Percentiles rank a stretch among this genome's conserved stretches.
Evolutionary conservation across 2,329 filamentous ascomycete genomes (phyloP).

Genomic region (Alternaria tenuissima): DNA sequence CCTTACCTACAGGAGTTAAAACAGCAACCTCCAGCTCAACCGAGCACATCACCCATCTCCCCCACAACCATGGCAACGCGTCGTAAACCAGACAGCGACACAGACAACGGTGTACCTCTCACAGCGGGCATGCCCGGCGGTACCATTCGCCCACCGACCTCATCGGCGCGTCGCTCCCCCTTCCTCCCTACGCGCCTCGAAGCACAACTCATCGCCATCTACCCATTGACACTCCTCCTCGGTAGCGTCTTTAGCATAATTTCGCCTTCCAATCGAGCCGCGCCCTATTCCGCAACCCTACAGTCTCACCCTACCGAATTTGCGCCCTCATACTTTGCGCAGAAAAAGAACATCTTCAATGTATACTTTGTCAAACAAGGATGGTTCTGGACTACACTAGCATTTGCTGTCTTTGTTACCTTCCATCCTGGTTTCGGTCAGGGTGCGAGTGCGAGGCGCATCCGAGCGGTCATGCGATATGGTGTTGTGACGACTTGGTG

Average conservation of each 20-base stretch:
- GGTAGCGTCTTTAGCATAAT: conserved; percentile 83
- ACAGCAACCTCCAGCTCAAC: conserved; percentile 1
- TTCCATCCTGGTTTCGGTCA: conserved; percentile 69
- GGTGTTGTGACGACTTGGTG: conserved; percentile 76
- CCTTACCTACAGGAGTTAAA: not conserved
- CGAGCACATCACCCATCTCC: not conserved
- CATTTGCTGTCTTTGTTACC: conserved; percentile 74
- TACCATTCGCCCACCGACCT: conserved; percentile 34
- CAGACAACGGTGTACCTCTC: conserved; percentile 23
- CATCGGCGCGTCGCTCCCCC: conserved; percentile 57
- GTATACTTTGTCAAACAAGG: conserved; percentile 92
- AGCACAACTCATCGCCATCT: conserved; percentile 69
- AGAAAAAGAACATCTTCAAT: conserved; percentile 93
- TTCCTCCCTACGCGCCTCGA: conserved; percentile 76
- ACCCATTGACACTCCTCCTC: conserved; percentile 79
- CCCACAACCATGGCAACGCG: conserved; percentile 39
- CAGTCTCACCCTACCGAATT: conserved; percentile 69
- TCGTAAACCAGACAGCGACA: conserved; percentile 39
- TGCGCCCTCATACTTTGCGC: conserved; percentile 87
- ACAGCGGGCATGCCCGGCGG: conserved; percentile 36
- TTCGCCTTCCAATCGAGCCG: conserved; percentile 72
- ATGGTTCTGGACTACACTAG: conserved; percentile 87
- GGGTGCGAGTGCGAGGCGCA: conserved; percentile 53
- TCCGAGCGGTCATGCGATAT: conserved; percentile 74
- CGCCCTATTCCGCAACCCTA: conserved; percentile 67